Evolutionary conservation across 2,329 filamentous ascomycete genomes (phyloP).

Genomic region (Colletotrichum tanaceti): DNA sequence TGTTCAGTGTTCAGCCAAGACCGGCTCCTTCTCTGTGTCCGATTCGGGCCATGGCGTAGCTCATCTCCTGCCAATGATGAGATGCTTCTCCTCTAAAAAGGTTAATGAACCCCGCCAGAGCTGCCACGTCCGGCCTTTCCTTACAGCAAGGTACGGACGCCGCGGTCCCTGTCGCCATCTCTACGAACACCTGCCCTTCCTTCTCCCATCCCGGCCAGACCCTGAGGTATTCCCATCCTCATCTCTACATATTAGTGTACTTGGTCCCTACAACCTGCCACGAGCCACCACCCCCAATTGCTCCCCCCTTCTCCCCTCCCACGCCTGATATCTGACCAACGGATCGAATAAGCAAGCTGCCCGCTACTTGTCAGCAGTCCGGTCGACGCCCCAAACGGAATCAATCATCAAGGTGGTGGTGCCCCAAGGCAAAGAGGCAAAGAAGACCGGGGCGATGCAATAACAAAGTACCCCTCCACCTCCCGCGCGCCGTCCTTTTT

Average conservation of each 20-base stretch:
- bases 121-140: constrained; percentile 40
- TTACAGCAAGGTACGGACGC: constrained; percentile 25
- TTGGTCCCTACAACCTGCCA: background rate
- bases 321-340: background rate
- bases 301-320: background rate
- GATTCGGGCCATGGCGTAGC: constrained; percentile 35
- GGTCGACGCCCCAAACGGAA: constrained; percentile 26
- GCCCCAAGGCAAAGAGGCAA: background rate
- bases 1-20: background rate
- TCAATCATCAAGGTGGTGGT: too few relatives aligned
- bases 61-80: constrained; percentile 39
- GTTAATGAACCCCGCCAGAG: constrained; percentile 40
- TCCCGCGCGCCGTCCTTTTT: constrained; percentile 29
- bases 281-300: background rate
- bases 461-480: constrained; percentile 35
- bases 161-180: background rate
- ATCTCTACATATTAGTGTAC: too few relatives aligned
- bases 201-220: constrained; percentile 6
- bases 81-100: constrained; percentile 37
- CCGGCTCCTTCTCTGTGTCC: constrained; percentile 6
- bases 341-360: constrained; percentile 14
- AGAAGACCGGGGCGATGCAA: constrained; percentile 7
- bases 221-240: constrained; percentile 9
- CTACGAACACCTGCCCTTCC: constrained; percentile 8
- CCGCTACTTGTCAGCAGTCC: constrained; percentile 5